phyloP scores from a whole-genome alignment of 2,329 filamentous ascomycete genomes.

The Xylariales sp. region DNA sequence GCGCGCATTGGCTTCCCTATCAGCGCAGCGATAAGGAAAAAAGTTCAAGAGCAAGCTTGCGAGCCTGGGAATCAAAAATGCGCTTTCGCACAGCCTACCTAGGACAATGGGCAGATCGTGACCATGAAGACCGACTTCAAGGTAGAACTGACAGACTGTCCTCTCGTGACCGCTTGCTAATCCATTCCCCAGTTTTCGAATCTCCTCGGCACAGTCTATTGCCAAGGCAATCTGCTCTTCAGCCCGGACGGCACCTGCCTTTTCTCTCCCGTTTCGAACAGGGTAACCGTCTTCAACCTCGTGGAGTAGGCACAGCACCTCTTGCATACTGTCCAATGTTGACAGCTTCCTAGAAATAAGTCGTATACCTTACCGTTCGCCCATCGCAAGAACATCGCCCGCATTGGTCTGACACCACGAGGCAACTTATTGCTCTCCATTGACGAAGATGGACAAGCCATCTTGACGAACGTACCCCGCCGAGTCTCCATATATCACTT shows the following conservation, averaged over 20 bases:
- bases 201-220: constrained; percentile 95
- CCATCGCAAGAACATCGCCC: constrained; percentile 87
- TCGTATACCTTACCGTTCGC: constrained; percentile 84
- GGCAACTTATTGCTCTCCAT: constrained; percentile 90
- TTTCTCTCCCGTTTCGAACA: constrained; percentile 92
- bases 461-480: constrained; percentile 84
- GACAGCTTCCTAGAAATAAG: constrained; percentile 72
- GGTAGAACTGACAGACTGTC: constrained; percentile 44
- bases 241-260: constrained; percentile 94
- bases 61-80: not conserved
- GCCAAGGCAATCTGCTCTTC: constrained; percentile 94
- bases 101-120: constrained; percentile 23
- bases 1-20: too few relatives aligned
- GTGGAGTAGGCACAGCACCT: constrained; percentile 87
- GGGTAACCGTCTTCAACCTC: constrained; percentile 92
- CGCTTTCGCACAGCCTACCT: not conserved
- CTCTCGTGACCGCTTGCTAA: not conserved
- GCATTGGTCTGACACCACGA: constrained; percentile 81
- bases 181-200: constrained; percentile 80
- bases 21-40: constrained; percentile 4
- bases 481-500: constrained; percentile 90
- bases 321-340: too few relatives aligned
- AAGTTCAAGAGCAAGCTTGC: constrained; percentile 1
- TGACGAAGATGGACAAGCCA: constrained; percentile 90
- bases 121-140: constrained; percentile 99